Base-by-base conservation (phyloP, 805 yeast genomes). In the Jamesozyma spencerorum region DNA sequence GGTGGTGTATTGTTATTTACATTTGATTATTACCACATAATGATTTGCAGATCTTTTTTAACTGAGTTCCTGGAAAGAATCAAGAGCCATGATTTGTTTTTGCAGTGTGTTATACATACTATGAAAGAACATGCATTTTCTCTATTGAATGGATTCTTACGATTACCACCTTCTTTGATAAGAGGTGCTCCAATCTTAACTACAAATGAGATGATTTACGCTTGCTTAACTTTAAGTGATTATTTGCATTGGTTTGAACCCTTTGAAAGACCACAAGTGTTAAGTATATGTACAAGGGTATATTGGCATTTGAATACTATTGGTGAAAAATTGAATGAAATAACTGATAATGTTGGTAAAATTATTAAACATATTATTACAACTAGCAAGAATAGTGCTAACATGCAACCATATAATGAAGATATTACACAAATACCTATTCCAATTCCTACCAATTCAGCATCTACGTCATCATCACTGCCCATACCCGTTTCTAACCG, bases 261-360 rank as follows among this genome's bases (percentile, higher is more conserved):
- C 5, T 53, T 62, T n/a, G 69, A 70, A 42, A 66, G 64, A 40
- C 65, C 65, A 18, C 63, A 58, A 42, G 53, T 73, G 2, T 48
- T 76, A 34, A 71, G 63, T 45, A 51, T 74, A 10, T 73, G 77
- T 34, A 68, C 79, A 0, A 65, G 65, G 40, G 68, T 73, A 7
- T 77, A 75, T 45, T 77, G 81, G 81, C 77, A 73, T 46, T 55
- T 77, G 45, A 74, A 71, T 44, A 68, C 73, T 22, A 69, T 74
- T 44, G 81, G 81, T 2, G 78, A 74, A 43, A 68, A 68, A 41
- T 65, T 67, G 49, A 75, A 74, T 47, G 81, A 75, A 51, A 78
- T 77, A 2, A 75, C 80, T 0, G 78, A 72, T 42, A 74, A 77
- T 4, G 76, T 77, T 30, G 79, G 80, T 2, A 68, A 68, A 39